phyloP scores from a whole-genome alignment of 139 green algal genomes.

The Tetradesmus obliquus region DNA sequence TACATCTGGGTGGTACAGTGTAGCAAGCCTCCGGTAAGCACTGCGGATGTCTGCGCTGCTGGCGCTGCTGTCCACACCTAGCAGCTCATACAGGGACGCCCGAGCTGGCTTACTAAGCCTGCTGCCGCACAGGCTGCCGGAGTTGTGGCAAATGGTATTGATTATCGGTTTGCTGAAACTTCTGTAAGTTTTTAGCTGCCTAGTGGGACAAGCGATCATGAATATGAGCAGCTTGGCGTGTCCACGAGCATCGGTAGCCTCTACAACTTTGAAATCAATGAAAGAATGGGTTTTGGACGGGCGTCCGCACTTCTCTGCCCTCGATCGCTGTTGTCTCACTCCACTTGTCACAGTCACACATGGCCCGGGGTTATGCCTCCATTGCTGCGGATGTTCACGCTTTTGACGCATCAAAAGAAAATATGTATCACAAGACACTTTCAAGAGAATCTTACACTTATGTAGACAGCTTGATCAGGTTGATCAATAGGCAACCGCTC shows the following conservation, averaged over 20 bases:
- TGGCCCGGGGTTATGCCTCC: background rate
- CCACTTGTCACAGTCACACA: background rate
- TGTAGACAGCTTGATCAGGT: background rate
- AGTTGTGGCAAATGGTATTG: background rate
- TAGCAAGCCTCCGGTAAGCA: slow-evolving; percentile 35
- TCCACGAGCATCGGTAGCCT: background rate
- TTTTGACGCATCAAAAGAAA: too few relatives aligned
- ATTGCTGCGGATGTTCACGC: background rate
- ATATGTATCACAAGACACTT: too few relatives aligned
- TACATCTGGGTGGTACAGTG: slow-evolving; percentile 46
- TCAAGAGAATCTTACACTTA: background rate
- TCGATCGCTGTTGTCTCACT: background rate
- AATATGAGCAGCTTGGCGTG: background rate
- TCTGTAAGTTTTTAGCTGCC: background rate
- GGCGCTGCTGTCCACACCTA: slow-evolving; percentile 41
- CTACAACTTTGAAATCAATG: too few relatives aligned
- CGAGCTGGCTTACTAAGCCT: background rate
- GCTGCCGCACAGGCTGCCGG: background rate
- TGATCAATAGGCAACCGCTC: background rate
- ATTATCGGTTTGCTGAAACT: too few relatives aligned
- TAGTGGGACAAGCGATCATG: background rate
- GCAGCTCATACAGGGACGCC: slow-evolving; percentile 45
- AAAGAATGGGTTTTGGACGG: background rate
- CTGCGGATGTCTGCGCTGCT: slow-evolving; percentile 19
- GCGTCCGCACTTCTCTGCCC: background rate